Evolutionary conservation across 495 filamentous ascomycete genomes (phyloP), one percentile per base, ranked within the genome.

Genomic region (Hyaloscypha bicolor): DNA sequence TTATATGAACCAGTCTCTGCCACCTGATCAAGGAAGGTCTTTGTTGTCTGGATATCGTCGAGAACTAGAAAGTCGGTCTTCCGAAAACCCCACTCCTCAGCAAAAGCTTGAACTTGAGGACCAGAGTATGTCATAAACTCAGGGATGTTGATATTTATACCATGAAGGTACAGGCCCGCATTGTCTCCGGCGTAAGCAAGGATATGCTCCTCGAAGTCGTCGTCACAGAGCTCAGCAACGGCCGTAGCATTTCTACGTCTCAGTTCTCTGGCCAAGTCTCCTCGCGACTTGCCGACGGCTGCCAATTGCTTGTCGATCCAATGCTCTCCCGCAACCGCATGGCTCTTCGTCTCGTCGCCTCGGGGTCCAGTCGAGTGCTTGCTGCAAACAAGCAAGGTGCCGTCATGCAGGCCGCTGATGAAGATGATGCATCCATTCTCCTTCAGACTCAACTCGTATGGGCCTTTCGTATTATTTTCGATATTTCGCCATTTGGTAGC

Each of bases 351-450:
- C 14, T 85, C 83, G 72, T 96, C 92, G 12, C 75, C 72, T 29
- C 95, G 84, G 25, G 82, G 79, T 29, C 95, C 95, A 2, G 93
- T 97, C 9, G 95, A 97, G 78, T 99, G 96, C 75, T 99, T 99
- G 82, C 94, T 97, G 84, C 94, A 98, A 21, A 98, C 93, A 8
- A 99, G 81, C 30, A 99, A 79, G 1, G 90, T 91, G 53, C 84
- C 94, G 71, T 96, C 93, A 71, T 95, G 90, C 30, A 99, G 81
- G 9, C 93, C 95, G 30, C 92, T 91, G 55, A 98, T 91, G 80
- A 99, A 99, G 55, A 99, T 97, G 77, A 99, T 99, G 73, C 95
- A 99, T 9, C 95, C 95, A 75, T 99, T 99, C 76, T 99, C 95
- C 78, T 99, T 99, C 67, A 98, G 84, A 62, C 92, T 97, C 31